Evolutionary conservation across 164 flowering plant species (phyloP).

Genomic region (Euptelea pleiosperma): DNA sequence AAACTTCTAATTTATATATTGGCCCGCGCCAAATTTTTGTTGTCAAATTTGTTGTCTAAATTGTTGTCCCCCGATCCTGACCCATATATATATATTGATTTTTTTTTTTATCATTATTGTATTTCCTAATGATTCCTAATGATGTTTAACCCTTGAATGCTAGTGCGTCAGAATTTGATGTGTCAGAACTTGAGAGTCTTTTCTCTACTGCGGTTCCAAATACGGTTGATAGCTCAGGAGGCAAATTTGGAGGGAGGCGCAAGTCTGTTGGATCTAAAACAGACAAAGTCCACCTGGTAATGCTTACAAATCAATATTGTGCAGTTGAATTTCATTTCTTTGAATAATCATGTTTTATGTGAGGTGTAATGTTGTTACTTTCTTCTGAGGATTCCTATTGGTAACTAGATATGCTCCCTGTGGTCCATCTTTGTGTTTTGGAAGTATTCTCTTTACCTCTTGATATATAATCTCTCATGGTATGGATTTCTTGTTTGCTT

Average conservation of each 20-base stretch:
- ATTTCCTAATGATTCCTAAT: not conserved
- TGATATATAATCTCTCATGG: not conserved
- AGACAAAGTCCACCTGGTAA: constrained; percentile 83
- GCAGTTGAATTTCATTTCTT: not conserved
- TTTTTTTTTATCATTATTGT: not conserved
- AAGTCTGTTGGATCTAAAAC: constrained; percentile 80
- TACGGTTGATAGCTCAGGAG: constrained; percentile 49
- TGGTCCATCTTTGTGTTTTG: not conserved
- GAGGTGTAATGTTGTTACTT: not conserved
- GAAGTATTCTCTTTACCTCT: not conserved
- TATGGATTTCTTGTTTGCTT: not conserved
- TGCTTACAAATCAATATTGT: not conserved
- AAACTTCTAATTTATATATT: too few species aligned
- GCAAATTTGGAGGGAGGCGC: constrained; percentile 59
- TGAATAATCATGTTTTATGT: not conserved
- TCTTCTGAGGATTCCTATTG: not conserved
- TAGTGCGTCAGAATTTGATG: constrained; percentile 91
- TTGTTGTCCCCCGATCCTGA: too few species aligned
- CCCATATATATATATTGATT: too few species aligned
- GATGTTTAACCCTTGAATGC: constrained; percentile 19
- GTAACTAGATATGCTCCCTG: constrained; percentile 1
- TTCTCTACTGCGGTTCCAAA: constrained; percentile 80
- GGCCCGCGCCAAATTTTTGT: too few species aligned
- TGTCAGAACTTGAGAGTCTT: constrained; percentile 86
- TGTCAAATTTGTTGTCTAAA: too few species aligned